These are phyloP conservation scores for Sanghuangporus sanghuang DNA, from an alignment of 1,284 basidiomycete species.

Conservation along the genomic window DNA sequence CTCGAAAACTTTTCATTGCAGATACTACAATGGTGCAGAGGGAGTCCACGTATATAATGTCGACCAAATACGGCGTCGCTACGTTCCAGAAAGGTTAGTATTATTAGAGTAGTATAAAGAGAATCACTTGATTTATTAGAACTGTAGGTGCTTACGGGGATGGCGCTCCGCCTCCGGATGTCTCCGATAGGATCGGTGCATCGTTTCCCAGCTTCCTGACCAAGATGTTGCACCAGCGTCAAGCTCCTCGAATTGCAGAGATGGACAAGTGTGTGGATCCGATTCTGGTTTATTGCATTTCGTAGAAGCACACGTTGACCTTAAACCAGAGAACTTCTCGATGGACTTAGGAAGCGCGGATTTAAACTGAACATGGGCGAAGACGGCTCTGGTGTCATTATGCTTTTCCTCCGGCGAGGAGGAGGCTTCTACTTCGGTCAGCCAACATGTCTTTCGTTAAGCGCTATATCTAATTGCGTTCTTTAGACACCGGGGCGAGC, in stretches of 20 bases:
- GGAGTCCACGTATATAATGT: constrained; percentile 36
- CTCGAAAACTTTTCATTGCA: neutral
- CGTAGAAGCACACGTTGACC: neutral
- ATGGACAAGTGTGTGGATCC: constrained; percentile 15
- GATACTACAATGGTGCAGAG: constrained; percentile 29
- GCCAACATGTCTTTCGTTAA: neutral
- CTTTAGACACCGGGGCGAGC: constrained; percentile 25
- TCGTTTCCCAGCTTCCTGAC: constrained; percentile 42
- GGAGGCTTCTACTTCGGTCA: constrained; percentile 35
- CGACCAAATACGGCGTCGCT: constrained; percentile 27
- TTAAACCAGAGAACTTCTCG: constrained; percentile 22
- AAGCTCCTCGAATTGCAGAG: constrained; percentile 11
- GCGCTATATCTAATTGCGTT: neutral
- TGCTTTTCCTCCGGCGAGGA: constrained; percentile 29
- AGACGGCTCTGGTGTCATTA: constrained; percentile 30
- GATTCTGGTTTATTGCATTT: neutral
- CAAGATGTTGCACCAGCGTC: constrained; percentile 30
- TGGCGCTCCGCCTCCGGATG: constrained; percentile 40
- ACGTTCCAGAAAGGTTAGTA: constrained; percentile 20
- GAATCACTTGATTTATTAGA: neutral
- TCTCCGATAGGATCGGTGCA: constrained; percentile 47
- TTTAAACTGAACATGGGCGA: constrained; percentile 33
- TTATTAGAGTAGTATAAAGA: neutral
- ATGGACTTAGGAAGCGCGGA: constrained; percentile 31
- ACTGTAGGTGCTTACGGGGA: constrained; percentile 37